Evolutionary conservation across 495 filamentous ascomycete species (phyloP).

Genomic region (Trichoderma erinaceum): DNA sequence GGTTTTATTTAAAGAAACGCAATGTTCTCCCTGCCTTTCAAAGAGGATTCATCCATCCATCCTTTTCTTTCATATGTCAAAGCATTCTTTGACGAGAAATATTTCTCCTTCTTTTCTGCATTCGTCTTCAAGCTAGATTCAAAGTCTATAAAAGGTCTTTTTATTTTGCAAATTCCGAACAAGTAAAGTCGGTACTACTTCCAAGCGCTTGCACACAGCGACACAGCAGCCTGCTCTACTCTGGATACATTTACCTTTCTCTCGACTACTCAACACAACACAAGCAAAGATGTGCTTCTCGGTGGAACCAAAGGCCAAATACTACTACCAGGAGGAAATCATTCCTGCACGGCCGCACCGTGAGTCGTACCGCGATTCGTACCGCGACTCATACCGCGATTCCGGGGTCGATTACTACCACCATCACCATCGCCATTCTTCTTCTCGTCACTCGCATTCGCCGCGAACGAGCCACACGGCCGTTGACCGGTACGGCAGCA

Average conservation of each 20-base stretch:
- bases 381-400: too few relatives aligned
- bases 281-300: conserved; percentile 38
- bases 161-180: too few relatives aligned
- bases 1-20: not conserved
- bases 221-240: too few relatives aligned
- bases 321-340: conserved; percentile 46
- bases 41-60: not conserved
- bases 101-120: too few relatives aligned
- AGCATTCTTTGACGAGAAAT: too few relatives aligned
- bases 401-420: conserved; percentile 16
- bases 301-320: conserved; percentile 30
- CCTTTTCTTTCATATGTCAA: not conserved
- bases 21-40: not conserved
- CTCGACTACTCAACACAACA: too few relatives aligned
- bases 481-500: conserved; percentile 16
- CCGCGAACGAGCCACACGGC: conserved; percentile 20
- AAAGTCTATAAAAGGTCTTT: too few relatives aligned
- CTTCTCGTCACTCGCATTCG: conserved; percentile 19
- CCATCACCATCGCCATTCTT: conserved; percentile 26
- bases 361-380: not conserved
- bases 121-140: too few relatives aligned
- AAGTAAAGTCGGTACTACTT: too few relatives aligned
- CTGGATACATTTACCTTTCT: too few relatives aligned
- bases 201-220: too few relatives aligned
- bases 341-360: conserved; percentile 32